Evolutionary conservation across 1,284 basidiomycete genomes (phyloP), one percentile per base, ranked within the genome.

Genomic region (Microbotryum violaceum): DNA sequence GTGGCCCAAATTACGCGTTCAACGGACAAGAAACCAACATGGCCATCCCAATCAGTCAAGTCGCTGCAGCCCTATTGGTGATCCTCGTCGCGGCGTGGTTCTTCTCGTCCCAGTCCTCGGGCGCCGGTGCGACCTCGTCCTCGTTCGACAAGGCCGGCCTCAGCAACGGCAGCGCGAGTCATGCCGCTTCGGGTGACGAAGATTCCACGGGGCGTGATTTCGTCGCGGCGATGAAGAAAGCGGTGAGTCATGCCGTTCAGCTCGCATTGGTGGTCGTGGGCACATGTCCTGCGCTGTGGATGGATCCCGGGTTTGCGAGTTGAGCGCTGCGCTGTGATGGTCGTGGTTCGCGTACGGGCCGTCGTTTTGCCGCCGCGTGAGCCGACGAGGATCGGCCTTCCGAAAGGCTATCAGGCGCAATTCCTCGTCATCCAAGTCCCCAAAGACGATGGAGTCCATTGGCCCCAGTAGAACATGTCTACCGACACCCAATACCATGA

Each of bases 221-320:
- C 74, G 82, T 94, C 51, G 83, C 82, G 23, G 91, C 91, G 78
- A 91, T 94, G 89, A 86, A 89, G 76, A 83, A 85, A 63, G 84
- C 83, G 49, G 91, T 94, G 76, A 77, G 89, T 82, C 4, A 29
- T n/a, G 31, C 31, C 7, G 31, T 10, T 31, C 31, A 10, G 8
- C 31, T 31, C 8, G 31, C 18, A 29, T 61, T 45, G 45, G 48
- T 50, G 49, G 16, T 45, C 49, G 49, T 25, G 29, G 23, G 14
- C 47, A 49, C 27, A 47, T 31, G 42, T n/a, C 23, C n/a, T 29
- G n/a, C 16, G 31, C 6, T 14, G 18, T 47, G 16, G n/a, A 42
- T 42, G 14, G 8, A 20, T 8, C 3, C 33, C 37, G 16, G 33
- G 8, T 29, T 23, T 27, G 57, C n/a, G 5, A 7, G 7, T 1